phyloP scores from a whole-genome alignment of 1,139 yeast genomes.

The Geotrichum restrictum region DNA sequence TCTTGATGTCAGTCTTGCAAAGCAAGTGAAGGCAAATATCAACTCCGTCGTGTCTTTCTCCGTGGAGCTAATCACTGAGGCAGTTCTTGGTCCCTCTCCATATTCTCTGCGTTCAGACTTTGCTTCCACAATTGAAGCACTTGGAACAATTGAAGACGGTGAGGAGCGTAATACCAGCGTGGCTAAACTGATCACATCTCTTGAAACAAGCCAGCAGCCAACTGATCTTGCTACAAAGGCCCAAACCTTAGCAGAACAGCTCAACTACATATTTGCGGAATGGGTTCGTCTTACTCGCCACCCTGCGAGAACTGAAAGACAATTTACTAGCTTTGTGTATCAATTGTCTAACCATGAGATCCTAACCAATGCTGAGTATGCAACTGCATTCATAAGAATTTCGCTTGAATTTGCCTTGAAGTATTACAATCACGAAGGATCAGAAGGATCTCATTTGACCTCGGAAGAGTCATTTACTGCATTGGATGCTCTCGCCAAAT shows the following conservation, averaged over 20 bases:
- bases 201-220: constrained; percentile 37
- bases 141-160: constrained; percentile 41
- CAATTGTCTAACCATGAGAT: constrained; percentile 64
- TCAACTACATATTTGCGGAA: constrained; percentile 80
- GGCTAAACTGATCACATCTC: constrained; percentile 29
- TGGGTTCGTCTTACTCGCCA: constrained; percentile 82
- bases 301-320: constrained; percentile 47
- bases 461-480: constrained; percentile 55
- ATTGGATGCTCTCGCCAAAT: constrained; percentile 75
- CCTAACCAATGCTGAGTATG: constrained; percentile 58
- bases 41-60: constrained; percentile 56
- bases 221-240: background rate
- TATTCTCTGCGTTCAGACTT: constrained; percentile 80
- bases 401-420: constrained; percentile 73
- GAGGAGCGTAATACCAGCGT: constrained; percentile 31
- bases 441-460: constrained; percentile 35
- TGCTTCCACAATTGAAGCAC: constrained; percentile 58
- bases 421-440: constrained; percentile 46
- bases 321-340: constrained; percentile 60
- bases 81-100: constrained; percentile 60
- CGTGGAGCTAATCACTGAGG: constrained; percentile 56
- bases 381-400: constrained; percentile 66
- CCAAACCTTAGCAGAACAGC: constrained; percentile 46
- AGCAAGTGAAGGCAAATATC: constrained; percentile 53
- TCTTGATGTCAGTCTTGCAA: constrained; percentile 70